These are phyloP conservation scores for Spiraea crenata DNA, from an alignment of 331 rosid species.

Conservation along the genomic window DNA sequence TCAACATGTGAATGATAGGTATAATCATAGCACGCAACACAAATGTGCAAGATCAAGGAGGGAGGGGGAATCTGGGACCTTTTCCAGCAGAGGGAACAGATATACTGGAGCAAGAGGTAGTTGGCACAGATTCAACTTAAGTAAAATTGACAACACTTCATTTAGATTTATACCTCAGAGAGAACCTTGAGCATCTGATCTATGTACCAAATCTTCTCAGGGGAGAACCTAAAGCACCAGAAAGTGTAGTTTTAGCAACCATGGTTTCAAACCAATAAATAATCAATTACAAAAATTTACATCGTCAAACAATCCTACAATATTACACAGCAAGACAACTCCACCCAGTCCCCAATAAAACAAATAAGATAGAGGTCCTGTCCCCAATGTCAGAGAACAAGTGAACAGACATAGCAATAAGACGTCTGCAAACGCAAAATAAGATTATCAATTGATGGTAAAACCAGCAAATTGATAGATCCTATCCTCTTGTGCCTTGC, in stretches of 20 bases:
- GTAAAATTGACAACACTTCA: slow-evolving; percentile 11
- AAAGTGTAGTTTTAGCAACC: slow-evolving; percentile 31
- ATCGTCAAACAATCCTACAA: slow-evolving; percentile 16
- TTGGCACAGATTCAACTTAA: slow-evolving; percentile 1
- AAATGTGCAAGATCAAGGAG: neutral
- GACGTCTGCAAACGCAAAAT: slow-evolving; percentile 4
- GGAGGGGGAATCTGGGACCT: no score
- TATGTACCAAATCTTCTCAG: slow-evolving; percentile 96
- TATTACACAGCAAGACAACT: neutral
- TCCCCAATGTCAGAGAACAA: neutral
- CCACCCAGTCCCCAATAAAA: neutral
- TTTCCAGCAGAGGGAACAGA: no score
- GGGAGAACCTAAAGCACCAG: slow-evolving; percentile 79
- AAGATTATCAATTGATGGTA: neutral
- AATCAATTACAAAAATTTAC: slow-evolving; percentile 14
- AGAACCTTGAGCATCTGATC: slow-evolving; percentile 99
- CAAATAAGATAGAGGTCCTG: neutral
- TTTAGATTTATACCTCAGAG: slow-evolving; percentile 78
- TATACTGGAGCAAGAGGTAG: no score
- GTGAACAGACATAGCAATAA: neutral
- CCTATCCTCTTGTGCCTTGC: neutral
- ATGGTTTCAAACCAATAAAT: slow-evolving; percentile 1
- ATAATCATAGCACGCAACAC: slow-evolving; percentile 9
- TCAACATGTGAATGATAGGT: slow-evolving; percentile 5
- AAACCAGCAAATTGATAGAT: neutral